Conservation (phyloP, 2,329 filamentous ascomycete genomes). For the Sarocladiaceae sp. region DNA sequence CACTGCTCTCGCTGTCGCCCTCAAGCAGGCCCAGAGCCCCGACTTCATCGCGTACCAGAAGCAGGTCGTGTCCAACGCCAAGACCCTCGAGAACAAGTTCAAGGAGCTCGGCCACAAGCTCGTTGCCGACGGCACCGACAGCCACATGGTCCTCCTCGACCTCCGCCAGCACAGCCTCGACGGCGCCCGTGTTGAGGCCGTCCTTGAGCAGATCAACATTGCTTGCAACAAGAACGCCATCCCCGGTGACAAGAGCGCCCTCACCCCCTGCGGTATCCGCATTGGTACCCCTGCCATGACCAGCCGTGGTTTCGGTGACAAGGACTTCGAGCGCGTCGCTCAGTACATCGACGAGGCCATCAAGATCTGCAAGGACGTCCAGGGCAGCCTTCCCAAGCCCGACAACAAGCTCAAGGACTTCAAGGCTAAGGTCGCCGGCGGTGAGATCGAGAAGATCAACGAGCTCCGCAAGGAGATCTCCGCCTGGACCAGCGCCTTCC, state of each 20-base stretch:
- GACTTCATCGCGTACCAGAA: constrained; percentile 95
- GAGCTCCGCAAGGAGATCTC: constrained; percentile 84
- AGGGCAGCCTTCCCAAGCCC: constrained; percentile 81
- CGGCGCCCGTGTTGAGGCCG: constrained; percentile 89
- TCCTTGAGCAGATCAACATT: constrained; percentile 97
- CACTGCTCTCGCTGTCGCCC: constrained; percentile 87
- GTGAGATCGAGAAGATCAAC: constrained; percentile 75
- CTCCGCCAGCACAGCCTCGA: constrained; percentile 82
- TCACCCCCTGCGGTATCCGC: constrained; percentile 89
- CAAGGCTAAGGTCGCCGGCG: constrained; percentile 81
- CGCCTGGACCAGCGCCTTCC: constrained; percentile 81
- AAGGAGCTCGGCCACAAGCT: constrained; percentile 89
- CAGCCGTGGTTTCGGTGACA: constrained; percentile 82
- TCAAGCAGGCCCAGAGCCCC: constrained; percentile 84
- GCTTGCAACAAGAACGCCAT: constrained; percentile 99
- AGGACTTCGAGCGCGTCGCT: constrained; percentile 87
- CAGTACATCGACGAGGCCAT: constrained; percentile 83
- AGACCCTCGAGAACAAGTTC: constrained; percentile 78
- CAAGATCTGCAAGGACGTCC: constrained; percentile 84
- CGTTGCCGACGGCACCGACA: constrained; percentile 92
- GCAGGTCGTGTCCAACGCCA: constrained; percentile 87
- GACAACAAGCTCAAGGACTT: constrained; percentile 99
- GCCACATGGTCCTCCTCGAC: constrained; percentile 94
- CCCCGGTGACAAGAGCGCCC: constrained; percentile 92
- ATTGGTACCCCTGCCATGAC: constrained; percentile 98